phyloP scores from a whole-genome alignment of 192 early-diverging fungal genomes.

The Entrophospora sp. region DNA sequence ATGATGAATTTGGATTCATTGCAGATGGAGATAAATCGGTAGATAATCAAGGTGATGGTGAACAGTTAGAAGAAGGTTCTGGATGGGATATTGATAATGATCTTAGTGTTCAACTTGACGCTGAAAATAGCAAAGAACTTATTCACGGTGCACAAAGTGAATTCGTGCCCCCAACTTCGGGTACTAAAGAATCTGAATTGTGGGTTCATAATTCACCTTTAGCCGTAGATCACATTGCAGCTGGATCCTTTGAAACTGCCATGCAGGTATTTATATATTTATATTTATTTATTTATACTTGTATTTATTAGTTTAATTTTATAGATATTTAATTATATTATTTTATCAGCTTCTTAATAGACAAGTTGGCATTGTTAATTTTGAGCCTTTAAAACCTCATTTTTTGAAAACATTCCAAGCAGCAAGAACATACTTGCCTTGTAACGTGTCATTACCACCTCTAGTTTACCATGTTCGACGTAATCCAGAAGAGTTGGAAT shows the following conservation, averaged over 20 bases:
- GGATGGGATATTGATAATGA: slow-evolving; percentile 87
- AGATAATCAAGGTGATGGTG: slow-evolving; percentile 35
- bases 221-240: slow-evolving; percentile 89
- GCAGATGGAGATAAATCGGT: slow-evolving; percentile 29
- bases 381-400: slow-evolving; percentile 80
- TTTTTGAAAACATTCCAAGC: slow-evolving; percentile 83
- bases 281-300: neutral
- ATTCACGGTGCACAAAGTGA: slow-evolving; percentile 43
- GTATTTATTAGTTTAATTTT: neutral
- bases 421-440: slow-evolving; percentile 53
- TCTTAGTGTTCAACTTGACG: slow-evolving; percentile 57
- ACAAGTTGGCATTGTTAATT: slow-evolving; percentile 88
- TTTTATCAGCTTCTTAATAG: slow-evolving; percentile 65
- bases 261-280: slow-evolving; percentile 61
- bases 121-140: slow-evolving; percentile 46
- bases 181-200: slow-evolving; percentile 55
- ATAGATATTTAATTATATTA: neutral
- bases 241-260: slow-evolving; percentile 89
- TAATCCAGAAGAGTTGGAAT: slow-evolving; percentile 43
- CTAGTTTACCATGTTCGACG: slow-evolving; percentile 63
- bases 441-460: slow-evolving; percentile 52
- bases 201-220: slow-evolving; percentile 83
- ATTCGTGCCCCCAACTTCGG: slow-evolving; percentile 69
- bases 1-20: slow-evolving; percentile 61
- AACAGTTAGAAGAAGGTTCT: slow-evolving; percentile 52